Evolutionary conservation across 331 rosid species (phyloP).

Genomic region (Dryas integrifolia): DNA sequence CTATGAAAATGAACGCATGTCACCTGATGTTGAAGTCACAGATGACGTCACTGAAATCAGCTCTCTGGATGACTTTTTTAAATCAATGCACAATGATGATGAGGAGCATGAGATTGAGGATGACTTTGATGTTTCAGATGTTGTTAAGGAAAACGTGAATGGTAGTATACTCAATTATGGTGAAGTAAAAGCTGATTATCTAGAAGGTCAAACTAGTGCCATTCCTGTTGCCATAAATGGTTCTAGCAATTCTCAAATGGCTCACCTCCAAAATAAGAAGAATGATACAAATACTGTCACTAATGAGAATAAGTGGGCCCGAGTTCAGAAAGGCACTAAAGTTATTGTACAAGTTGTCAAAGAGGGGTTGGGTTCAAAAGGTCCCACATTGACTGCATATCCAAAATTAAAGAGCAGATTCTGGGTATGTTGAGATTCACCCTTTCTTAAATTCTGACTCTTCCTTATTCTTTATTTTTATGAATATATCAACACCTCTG

Average conservation of each 20-base stretch:
- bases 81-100: constrained; percentile 44
- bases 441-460: neutral
- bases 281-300: constrained; percentile 28
- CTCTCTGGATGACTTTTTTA: constrained; percentile 46
- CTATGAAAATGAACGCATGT: constrained; percentile 36
- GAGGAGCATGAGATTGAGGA: constrained; percentile 73
- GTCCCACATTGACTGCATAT: constrained; percentile 81
- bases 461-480: constrained; percentile 21
- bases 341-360: constrained; percentile 91
- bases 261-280: constrained; percentile 46
- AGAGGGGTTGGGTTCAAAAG: constrained; percentile 90
- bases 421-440: constrained; percentile 63
- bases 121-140: constrained; percentile 68
- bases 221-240: constrained; percentile 44
- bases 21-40: constrained; percentile 33
- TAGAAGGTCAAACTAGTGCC: constrained; percentile 44
- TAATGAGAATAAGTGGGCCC: constrained; percentile 64
- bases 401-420: constrained; percentile 91
- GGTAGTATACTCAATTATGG: constrained; percentile 54
- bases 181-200: constrained; percentile 58
- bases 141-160: constrained; percentile 50
- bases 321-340: constrained; percentile 87
- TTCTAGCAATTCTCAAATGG: constrained; percentile 43
- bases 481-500: constrained; percentile 18
- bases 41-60: constrained; percentile 38